phyloP scores from a whole-genome alignment of 139 green algal species.

The Micractinium conductrix region DNA sequence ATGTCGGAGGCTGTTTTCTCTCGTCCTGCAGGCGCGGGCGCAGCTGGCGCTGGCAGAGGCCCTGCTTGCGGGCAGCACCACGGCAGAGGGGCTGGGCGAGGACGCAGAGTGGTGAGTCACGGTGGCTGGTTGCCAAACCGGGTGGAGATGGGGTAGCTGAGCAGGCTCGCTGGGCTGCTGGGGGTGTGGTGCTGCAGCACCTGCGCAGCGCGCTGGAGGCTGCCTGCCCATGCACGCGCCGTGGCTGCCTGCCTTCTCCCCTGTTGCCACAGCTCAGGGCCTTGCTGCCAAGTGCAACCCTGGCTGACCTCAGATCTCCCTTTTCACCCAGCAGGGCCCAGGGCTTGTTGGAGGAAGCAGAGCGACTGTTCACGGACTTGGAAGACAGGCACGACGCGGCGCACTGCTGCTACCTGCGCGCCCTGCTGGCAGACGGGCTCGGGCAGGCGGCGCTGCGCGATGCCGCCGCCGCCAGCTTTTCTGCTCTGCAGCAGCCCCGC shows the following conservation, averaged over 20 bases:
- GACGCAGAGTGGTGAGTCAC: conserved; percentile 24
- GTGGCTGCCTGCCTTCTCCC: background rate
- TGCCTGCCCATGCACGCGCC: too few species aligned
- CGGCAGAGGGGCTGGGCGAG: background rate
- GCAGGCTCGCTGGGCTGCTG: too few species aligned
- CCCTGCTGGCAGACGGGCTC: conserved; percentile 30
- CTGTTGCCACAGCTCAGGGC: too few species aligned
- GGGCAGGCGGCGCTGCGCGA: conserved; percentile 23
- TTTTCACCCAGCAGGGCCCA: conserved; percentile 21
- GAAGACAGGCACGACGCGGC: conserved; percentile 36
- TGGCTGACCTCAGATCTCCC: background rate
- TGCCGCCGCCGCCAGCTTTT: conserved; percentile 1
- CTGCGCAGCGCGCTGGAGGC: too few species aligned
- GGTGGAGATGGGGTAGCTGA: background rate
- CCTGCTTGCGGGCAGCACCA: conserved; percentile 38
- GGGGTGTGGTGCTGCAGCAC: too few species aligned
- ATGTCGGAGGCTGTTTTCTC: too few species aligned
- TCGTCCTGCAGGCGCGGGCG: conserved; percentile 35
- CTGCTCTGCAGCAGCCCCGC: background rate
- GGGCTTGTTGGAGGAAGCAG: conserved; percentile 38
- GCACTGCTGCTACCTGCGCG: conserved; percentile 41
- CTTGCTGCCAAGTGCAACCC: background rate
- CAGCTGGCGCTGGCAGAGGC: conserved; percentile 57
- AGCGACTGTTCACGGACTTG: conserved; percentile 13
- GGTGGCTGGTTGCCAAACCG: background rate